These are phyloP conservation scores for Dichomitus squalens DNA, from an alignment of 1,284 basidiomycete species.

Conservation along the genomic window DNA sequence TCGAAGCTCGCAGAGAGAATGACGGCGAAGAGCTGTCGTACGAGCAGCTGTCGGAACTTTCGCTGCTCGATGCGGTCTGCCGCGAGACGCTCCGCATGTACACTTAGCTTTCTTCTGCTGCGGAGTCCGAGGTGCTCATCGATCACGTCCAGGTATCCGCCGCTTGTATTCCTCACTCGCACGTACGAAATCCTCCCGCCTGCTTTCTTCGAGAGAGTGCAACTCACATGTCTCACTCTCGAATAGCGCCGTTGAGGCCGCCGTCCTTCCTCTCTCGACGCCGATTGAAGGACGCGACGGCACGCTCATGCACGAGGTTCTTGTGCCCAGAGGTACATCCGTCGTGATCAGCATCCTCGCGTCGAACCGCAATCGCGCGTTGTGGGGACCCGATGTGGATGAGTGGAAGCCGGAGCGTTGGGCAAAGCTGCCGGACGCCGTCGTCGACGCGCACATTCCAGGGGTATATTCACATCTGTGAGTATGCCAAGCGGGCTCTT, in stretches of 20 bases:
- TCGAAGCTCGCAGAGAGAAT: slow-evolving; percentile 3
- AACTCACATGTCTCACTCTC: not conserved
- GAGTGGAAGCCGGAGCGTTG: slow-evolving; percentile 14
- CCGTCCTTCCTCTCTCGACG: not conserved
- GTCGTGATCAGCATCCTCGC: slow-evolving; percentile 14
- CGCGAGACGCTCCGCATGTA: slow-evolving; percentile 29
- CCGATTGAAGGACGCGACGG: slow-evolving; percentile 13
- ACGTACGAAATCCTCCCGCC: not conserved
- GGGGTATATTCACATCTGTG: slow-evolving; percentile 11
- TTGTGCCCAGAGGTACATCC: slow-evolving; percentile 10
- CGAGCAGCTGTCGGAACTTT: slow-evolving; percentile 23
- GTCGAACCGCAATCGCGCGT: slow-evolving; percentile 2
- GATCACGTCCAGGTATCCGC: not conserved
- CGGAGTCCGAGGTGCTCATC: too few species aligned
- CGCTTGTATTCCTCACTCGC: not conserved
- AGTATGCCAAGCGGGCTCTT: slow-evolving; percentile 1
- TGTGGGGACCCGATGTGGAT: slow-evolving; percentile 7
- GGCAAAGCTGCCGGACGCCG: slow-evolving; percentile 3
- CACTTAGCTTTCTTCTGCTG: not conserved
- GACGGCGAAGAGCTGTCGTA: slow-evolving; percentile 19
- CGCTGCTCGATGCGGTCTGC: slow-evolving; percentile 26
- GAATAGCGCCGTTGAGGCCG: not conserved
- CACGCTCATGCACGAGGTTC: slow-evolving; percentile 8
- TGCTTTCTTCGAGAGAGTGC: not conserved
- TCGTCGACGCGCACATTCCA: slow-evolving; percentile 5